Evolutionary conservation across 2,329 filamentous ascomycete genomes (phyloP).

Genomic region (Trichoderma koningiopsis): DNA sequence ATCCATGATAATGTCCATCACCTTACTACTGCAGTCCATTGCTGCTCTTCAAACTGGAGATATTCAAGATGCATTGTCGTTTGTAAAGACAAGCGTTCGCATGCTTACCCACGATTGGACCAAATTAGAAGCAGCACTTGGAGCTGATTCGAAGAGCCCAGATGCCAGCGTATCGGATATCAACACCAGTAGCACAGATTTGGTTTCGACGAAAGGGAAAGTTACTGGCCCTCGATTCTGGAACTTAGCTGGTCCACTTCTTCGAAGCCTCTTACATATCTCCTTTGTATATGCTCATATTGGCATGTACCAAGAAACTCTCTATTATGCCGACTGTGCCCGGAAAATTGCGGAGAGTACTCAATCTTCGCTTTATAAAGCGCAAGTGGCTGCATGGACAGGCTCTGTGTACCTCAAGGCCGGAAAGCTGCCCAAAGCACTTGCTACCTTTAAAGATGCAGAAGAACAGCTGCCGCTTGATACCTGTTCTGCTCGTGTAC

Average conservation of each 20-base stretch:
- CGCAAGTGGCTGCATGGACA: conserved; percentile 57
- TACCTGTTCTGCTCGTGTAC: conserved; percentile 40
- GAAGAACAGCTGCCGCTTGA: conserved; percentile 53
- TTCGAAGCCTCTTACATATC: conserved; percentile 71
- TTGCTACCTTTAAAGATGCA: conserved; percentile 56
- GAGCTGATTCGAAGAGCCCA: conserved; percentile 30
- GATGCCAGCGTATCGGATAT: conserved; percentile 36
- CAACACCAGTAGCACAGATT: conserved; percentile 35
- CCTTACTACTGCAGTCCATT: conserved; percentile 61
- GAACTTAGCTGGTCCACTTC: conserved; percentile 73
- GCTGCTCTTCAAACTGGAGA: conserved; percentile 65
- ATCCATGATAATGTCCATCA: conserved; percentile 37
- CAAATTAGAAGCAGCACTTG: conserved; percentile 46
- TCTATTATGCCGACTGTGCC: conserved; percentile 86
- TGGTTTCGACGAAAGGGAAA: conserved; percentile 29
- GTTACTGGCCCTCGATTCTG: conserved; percentile 68
- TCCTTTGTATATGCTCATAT: conserved; percentile 79
- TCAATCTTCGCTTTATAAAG: conserved; percentile 60
- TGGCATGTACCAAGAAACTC: conserved; percentile 83
- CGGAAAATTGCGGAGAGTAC: conserved; percentile 73
- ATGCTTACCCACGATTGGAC: conserved; percentile 59
- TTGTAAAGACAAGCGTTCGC: conserved; percentile 60
- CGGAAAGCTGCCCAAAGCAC: conserved; percentile 61
- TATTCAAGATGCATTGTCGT: conserved; percentile 58
- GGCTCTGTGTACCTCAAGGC: conserved; percentile 59